A percentile compares a stretch with the other conserved stretches of the same genome.
phyloP scores from a whole-genome alignment of 495 filamentous ascomycete genomes.

The Terfezia claveryi region DNA sequence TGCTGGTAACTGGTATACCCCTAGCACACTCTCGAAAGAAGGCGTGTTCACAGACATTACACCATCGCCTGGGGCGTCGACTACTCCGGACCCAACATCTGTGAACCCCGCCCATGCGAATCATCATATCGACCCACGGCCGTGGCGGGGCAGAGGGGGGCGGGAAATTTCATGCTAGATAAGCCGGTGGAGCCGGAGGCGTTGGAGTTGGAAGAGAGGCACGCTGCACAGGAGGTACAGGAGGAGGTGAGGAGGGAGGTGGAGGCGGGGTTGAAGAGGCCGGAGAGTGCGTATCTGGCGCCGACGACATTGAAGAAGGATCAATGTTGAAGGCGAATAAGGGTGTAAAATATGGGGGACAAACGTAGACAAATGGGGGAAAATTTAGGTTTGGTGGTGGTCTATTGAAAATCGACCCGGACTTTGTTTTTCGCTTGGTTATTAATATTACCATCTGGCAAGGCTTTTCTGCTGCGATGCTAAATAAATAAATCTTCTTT shows the following conservation, averaged over 20 bases:
- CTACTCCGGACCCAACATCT: conserved; percentile 9
- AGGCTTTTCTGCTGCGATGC: no score
- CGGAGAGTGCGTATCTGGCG: conserved; percentile 6
- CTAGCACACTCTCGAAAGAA: conserved; percentile 8
- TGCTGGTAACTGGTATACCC: conserved; percentile 17
- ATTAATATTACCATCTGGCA: no score
- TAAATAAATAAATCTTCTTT: no score
- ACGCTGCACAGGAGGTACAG: conserved; percentile 5
- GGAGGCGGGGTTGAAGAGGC: conserved; percentile 9
- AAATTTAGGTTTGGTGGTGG: no score
- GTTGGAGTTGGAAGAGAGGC: conserved; percentile 5
- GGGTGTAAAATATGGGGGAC: no score
- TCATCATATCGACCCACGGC: conserved; percentile 1
- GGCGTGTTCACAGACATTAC: conserved; percentile 7
- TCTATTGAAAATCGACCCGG: no score
- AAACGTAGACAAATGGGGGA: no score
- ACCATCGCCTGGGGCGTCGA: not conserved
- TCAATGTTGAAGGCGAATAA: no score
- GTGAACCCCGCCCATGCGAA: conserved; percentile 1
- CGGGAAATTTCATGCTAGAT: conserved; percentile 13
- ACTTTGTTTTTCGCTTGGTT: no score
- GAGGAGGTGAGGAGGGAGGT: conserved; percentile 11
- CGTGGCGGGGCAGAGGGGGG: conserved; percentile 16
- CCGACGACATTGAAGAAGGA: no score
- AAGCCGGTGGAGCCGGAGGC: conserved; percentile 3